phyloP scores from a whole-genome alignment of 805 yeast genomes.

The Candida lessepsii region DNA sequence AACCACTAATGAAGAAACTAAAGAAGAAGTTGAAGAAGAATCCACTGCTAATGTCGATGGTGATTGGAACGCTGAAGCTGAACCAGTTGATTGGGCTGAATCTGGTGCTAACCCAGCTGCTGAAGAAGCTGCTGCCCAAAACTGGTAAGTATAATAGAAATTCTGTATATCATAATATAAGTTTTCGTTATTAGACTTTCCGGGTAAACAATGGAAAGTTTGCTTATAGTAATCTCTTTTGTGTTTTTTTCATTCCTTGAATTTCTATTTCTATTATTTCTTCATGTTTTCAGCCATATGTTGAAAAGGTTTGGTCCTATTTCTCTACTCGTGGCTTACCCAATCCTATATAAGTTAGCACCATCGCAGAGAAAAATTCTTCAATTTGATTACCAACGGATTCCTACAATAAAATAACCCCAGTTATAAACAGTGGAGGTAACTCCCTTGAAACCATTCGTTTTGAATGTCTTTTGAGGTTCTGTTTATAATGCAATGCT shows the following conservation, averaged over 20 bases:
- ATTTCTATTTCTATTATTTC: too few relatives aligned
- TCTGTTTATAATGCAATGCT: conserved; percentile 3
- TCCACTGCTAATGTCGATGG: conserved; percentile 60
- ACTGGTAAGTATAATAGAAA: conserved; percentile 34
- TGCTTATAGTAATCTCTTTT: too few relatives aligned
- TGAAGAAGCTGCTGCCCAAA: conserved; percentile 71
- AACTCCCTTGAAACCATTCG: conserved; percentile 13
- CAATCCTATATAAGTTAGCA: not conserved
- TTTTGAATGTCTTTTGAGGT: conserved; percentile 18
- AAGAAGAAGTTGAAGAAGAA: conserved; percentile 54
- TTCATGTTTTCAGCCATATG: too few relatives aligned
- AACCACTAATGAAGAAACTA: conserved; percentile 57
- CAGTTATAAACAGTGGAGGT: conserved; percentile 8
- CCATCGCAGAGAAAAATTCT: conserved; percentile 8
- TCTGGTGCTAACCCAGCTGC: conserved; percentile 56
- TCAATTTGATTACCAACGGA: conserved; percentile 34
- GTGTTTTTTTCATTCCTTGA: too few relatives aligned
- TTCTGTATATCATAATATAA: conserved; percentile 8
- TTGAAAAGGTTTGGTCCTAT: too few relatives aligned
- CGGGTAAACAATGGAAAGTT: too few relatives aligned
- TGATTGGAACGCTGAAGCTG: conserved; percentile 58
- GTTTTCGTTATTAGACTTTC: conserved; percentile 5
- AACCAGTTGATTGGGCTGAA: conserved; percentile 66
- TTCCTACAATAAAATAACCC: conserved; percentile 15
- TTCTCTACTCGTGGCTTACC: not conserved